These are phyloP conservation scores for Pythium utonaiense DNA, from an alignment of 352 stramenopile species.

Conservation along the genomic window DNA sequence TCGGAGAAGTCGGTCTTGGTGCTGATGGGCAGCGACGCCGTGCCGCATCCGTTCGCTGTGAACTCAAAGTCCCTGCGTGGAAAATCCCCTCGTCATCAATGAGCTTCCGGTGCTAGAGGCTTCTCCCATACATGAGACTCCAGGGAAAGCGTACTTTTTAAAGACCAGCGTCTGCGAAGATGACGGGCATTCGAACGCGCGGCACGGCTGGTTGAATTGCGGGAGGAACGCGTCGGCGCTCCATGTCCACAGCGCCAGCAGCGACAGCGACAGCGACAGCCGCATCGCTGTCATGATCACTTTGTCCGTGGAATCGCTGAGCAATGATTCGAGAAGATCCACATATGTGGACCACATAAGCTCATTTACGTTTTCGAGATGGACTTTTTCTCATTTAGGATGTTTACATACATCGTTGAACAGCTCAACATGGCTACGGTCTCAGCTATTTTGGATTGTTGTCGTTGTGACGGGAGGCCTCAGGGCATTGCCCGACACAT, in stretches of 20 bases:
- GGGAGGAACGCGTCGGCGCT: background rate
- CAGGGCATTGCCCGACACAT: no score
- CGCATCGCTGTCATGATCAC: no score
- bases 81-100: no score
- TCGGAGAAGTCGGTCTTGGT: conserved; percentile 46
- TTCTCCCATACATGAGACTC: no score
- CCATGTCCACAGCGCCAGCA: background rate
- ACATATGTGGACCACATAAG: background rate
- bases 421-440: no score
- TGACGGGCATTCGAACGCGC: background rate
- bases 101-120: no score
- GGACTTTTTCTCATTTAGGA: no score
- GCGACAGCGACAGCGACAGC: background rate
- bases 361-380: background rate
- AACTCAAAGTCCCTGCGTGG: conserved; percentile 63
- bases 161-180: background rate
- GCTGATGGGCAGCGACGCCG: conserved; percentile 48
- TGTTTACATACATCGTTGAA: background rate
- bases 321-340: background rate
- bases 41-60: conserved; percentile 75
- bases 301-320: background rate
- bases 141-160: background rate
- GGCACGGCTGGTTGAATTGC: background rate
- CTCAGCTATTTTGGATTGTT: no score
- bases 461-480: no score